A percentile compares a stretch with the other conserved stretches of the same genome.
phyloP scores from a whole-genome alignment of 129 eudicot species.

The Deinandra increscens region DNA sequence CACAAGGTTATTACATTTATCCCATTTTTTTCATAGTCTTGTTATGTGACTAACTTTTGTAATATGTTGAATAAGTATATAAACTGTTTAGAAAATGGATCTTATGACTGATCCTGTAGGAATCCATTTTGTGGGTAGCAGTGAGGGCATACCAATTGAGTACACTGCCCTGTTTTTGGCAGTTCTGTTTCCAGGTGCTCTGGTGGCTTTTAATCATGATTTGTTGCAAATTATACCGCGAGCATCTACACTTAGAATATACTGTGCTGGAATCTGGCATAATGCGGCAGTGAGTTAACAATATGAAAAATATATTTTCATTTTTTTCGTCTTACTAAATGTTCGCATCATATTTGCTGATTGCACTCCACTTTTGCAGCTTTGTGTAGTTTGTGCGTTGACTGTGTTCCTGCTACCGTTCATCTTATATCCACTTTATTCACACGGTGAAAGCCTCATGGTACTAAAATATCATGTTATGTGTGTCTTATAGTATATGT shows the following conservation, averaged over 20 bases:
- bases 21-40: background rate
- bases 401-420: constrained; percentile 67
- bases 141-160: constrained; percentile 96
- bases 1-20: constrained; percentile 64
- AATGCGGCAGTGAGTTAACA: constrained; percentile 75
- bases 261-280: constrained; percentile 99
- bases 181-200: constrained; percentile 85
- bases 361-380: constrained; percentile 41
- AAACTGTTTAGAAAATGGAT: constrained; percentile 34
- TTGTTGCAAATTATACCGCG: constrained; percentile 56
- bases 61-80: background rate
- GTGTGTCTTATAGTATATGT: background rate
- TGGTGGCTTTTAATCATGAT: constrained; percentile 73
- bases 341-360: constrained; percentile 5
- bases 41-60: background rate
- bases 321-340: background rate
- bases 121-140: constrained; percentile 52
- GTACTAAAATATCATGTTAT: constrained; percentile 27
- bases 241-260: constrained; percentile 68
- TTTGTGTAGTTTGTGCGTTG: constrained; percentile 70
- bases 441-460: constrained; percentile 78
- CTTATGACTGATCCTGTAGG: constrained; percentile 43
- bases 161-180: constrained; percentile 84
- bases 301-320: background rate
- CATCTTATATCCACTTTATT: constrained; percentile 66